phyloP scores from a whole-genome alignment of 768 basidiomycete species.

The Collybiopsis confluens region DNA sequence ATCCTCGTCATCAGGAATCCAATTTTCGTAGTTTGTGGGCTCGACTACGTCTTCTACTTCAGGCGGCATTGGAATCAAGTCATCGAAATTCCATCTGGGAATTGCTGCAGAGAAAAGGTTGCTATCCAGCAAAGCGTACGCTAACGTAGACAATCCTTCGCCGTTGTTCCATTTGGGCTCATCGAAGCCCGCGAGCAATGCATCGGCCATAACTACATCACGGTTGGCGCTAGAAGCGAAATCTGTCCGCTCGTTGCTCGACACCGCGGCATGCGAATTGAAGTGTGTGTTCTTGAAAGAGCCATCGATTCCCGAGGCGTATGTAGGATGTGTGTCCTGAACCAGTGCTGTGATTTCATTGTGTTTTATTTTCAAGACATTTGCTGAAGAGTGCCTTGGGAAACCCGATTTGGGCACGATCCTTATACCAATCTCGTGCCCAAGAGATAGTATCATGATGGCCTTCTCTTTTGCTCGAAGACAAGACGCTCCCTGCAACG shows the following conservation, averaged over 20 bases:
- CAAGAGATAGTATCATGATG: background rate
- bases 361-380: background rate
- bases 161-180: no score
- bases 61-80: background rate
- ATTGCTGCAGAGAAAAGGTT: no score
- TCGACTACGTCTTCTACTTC: background rate
- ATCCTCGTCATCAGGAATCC: background rate
- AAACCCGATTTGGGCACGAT: conserved; percentile 5
- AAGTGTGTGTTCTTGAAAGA: no score
- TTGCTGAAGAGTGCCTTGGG: background rate
- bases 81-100: background rate
- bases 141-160: no score
- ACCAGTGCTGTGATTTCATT: no score
- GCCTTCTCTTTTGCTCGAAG: background rate
- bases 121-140: no score
- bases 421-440: background rate
- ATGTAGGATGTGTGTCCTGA: background rate
- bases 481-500: background rate
- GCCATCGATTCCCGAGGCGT: background rate
- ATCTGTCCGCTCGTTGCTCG: no score
- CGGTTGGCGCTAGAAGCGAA: no score
- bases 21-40: background rate
- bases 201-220: no score
- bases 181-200: no score
- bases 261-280: no score